phyloP scores from a whole-genome alignment of 495 filamentous ascomycete genomes.

The Staphylotrichum tortipilum region DNA sequence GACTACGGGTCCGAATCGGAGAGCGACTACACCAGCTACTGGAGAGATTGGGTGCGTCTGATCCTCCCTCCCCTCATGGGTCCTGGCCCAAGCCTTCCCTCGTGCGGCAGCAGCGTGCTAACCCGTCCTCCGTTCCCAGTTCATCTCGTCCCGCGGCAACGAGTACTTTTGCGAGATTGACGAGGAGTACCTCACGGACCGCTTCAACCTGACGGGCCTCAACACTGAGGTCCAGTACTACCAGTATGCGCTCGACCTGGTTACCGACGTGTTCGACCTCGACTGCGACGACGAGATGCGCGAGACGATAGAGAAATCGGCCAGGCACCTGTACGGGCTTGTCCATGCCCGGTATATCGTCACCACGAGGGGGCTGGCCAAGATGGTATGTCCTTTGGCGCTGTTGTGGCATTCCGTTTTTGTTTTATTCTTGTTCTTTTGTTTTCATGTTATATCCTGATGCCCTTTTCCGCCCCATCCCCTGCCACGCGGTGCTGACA shows the following conservation, averaged over 20 bases:
- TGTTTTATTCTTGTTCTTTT: neutral
- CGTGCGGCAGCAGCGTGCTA: slow-evolving; percentile 9
- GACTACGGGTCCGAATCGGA: slow-evolving; percentile 97
- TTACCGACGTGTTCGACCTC: slow-evolving; percentile 99
- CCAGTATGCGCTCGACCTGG: slow-evolving; percentile 95
- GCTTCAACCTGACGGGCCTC: slow-evolving; percentile 95
- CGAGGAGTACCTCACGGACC: slow-evolving; percentile 96
- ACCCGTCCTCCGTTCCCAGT: slow-evolving; percentile 45
- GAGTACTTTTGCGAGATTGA: slow-evolving; percentile 99
- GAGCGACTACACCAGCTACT: slow-evolving; percentile 98
- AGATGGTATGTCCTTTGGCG: slow-evolving; percentile 88
- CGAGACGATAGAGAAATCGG: slow-evolving; percentile 96
- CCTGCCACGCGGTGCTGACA: neutral
- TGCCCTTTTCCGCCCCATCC: neutral
- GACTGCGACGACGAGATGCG: slow-evolving; percentile 98
- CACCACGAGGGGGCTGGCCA: slow-evolving; percentile 83
- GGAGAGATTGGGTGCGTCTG: slow-evolving; percentile 90
- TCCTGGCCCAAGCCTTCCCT: neutral
- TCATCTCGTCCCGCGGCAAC: slow-evolving; percentile 94
- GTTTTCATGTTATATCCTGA: neutral
- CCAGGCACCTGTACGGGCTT: slow-evolving; percentile 89
- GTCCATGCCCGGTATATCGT: slow-evolving; percentile 98
- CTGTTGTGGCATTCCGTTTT: too few species aligned
- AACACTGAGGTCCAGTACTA: slow-evolving; percentile 98
- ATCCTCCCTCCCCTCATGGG: neutral